Base-by-base conservation (phyloP, 306 rosid species). In the Inga leiocalycina region DNA sequence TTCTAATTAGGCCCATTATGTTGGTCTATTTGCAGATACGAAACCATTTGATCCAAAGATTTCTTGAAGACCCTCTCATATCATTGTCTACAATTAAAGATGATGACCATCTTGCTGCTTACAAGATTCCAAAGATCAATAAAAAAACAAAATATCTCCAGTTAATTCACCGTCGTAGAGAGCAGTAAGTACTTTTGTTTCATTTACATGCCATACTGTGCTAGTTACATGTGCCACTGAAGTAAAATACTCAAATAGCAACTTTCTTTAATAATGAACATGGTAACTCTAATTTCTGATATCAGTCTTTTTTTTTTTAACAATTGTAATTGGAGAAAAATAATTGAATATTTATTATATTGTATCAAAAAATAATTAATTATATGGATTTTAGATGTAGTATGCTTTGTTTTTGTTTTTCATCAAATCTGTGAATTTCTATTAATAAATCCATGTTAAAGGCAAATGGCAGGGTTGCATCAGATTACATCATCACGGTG, bases 101-200 rank as follows among this genome's bases (percentile, higher is more conserved):
- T 83, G 99, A 96, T 87, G 97, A 91, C 74, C 95, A 78, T 79
- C 91, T 96, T 79, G 96, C 88, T 64, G 99, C 93, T 52, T 96
- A 92, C 92, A 91, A 87, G 89, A 86, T 91, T 88, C 90, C 87
- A 24, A 96, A 92, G 90, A 87, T 80, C 59, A 89, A 81, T 56
- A 93, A 92, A 82, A 92, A 87, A 79, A 84, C 89, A 10, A 96
- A 91, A 87, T 91, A 93, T 91, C 89, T 96, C 77, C 98, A 96
- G 90, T 83, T 93, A 88, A 81, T 93, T 76, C 99, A 93, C 81
- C 97, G 97, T 69, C 94, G 81, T 34, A 86, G 90, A 84, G 97
- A 92, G 79, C 95, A 85, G 98, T 94, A 93, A 68, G 97, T 65
- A 65, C 91, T 45, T 30, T 75, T 81, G 30, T 64, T 72, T 56